Conservation (phyloP, 768 basidiomycete species). For the Xerocomellus dryophilus region DNA sequence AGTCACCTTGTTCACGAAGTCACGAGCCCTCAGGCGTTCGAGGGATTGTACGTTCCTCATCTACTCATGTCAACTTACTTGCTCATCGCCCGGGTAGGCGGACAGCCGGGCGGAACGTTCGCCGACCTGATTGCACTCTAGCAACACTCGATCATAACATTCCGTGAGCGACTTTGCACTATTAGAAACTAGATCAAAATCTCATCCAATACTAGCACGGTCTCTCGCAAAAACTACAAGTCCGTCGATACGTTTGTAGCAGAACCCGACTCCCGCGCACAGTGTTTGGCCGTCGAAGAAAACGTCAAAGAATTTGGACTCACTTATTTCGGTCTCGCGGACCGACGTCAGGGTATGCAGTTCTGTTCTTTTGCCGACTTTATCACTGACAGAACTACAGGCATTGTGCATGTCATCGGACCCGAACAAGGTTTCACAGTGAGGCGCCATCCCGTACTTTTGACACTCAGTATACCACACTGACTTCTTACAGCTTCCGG, state of each 20-base stretch:
- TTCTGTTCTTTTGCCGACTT: background rate
- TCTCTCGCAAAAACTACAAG: slow-evolving; percentile 71
- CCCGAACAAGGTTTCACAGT: slow-evolving; percentile 93
- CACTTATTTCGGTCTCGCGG: slow-evolving; percentile 89
- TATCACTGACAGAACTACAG: slow-evolving; percentile 37
- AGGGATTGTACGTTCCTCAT: slow-evolving; percentile 60
- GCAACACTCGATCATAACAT: slow-evolving; percentile 89
- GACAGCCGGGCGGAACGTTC: slow-evolving; percentile 71
- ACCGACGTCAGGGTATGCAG: slow-evolving; percentile 74
- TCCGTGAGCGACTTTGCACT: slow-evolving; percentile 51
- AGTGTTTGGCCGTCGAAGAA: slow-evolving; percentile 79
- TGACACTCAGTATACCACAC: background rate
- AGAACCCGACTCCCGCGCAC: slow-evolving; percentile 82
- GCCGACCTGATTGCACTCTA: slow-evolving; percentile 84
- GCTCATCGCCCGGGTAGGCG: slow-evolving; percentile 42
- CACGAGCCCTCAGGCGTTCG: slow-evolving; percentile 91
- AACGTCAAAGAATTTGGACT: slow-evolving; percentile 91
- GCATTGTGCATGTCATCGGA: slow-evolving; percentile 86
- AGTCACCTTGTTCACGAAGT: slow-evolving; percentile 82
- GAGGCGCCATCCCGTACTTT: slow-evolving; percentile 15
- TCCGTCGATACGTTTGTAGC: slow-evolving; percentile 70
- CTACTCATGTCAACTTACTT: background rate
- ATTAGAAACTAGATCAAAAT: background rate
- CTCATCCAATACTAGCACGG: slow-evolving; percentile 45
- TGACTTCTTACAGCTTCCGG: slow-evolving; percentile 50